These are phyloP conservation scores for Ceratobasidium theobromae DNA, from an alignment of 1,284 basidiomycete genomes.

Conservation along the genomic window DNA sequence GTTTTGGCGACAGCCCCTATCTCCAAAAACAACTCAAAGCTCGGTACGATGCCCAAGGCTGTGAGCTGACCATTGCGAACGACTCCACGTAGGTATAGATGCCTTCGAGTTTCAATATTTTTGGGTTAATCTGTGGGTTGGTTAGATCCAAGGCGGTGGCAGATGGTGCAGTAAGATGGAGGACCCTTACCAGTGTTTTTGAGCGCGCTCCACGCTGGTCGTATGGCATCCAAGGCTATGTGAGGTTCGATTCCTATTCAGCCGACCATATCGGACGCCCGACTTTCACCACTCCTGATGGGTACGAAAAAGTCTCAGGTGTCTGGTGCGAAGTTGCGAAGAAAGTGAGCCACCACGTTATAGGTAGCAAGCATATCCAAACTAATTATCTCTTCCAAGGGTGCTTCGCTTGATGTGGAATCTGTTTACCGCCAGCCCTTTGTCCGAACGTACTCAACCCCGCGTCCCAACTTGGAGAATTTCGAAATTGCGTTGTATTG, in stretches of 20 bases:
- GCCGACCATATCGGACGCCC: too few species aligned
- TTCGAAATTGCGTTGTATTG: background rate
- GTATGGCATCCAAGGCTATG: slow-evolving; percentile 9
- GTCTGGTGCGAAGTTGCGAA: background rate
- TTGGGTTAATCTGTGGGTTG: background rate
- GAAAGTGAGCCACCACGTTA: background rate
- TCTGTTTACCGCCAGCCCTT: background rate
- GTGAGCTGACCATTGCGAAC: slow-evolving; percentile 23
- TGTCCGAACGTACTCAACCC: background rate
- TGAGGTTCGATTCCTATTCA: too few species aligned
- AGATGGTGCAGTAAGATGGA: slow-evolving; percentile 32
- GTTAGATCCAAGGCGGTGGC: slow-evolving; percentile 26
- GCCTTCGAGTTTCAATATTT: too few species aligned
- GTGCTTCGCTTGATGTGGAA: background rate
- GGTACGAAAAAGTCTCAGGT: background rate
- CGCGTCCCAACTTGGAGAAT: background rate
- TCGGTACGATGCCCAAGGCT: background rate
- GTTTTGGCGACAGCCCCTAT: slow-evolving; percentile 32
- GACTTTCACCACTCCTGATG: too few species aligned
- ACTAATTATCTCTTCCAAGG: background rate
- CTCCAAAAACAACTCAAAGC: slow-evolving; percentile 20
- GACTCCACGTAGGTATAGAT: slow-evolving; percentile 34
- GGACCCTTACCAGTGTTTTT: background rate
- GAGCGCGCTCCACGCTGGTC: slow-evolving; percentile 1
- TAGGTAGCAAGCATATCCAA: too few species aligned